These are phyloP conservation scores for Fomes fomentarius DNA, from an alignment of 1,284 basidiomycete species.

Conservation along the genomic window DNA sequence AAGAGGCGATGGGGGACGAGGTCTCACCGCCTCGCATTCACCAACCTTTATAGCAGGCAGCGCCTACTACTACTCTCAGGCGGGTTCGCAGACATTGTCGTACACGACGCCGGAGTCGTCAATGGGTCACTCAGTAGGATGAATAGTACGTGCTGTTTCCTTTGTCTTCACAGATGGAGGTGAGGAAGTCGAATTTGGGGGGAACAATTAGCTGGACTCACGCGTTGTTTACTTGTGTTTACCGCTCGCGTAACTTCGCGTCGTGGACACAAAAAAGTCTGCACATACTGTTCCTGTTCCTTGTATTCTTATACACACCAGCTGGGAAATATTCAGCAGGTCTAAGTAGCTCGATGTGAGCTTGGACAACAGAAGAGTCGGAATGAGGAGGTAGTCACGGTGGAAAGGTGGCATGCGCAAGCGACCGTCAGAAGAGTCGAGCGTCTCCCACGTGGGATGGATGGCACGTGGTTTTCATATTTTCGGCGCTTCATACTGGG, in stretches of 20 bases:
- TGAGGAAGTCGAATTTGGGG: constrained; percentile 1
- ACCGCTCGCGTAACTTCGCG: constrained; percentile 9
- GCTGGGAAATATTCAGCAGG: too few relatives aligned
- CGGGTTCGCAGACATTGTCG: constrained; percentile 27
- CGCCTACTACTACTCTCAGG: neutral
- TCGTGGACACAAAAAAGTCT: constrained; percentile 5
- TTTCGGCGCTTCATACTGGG: neutral
- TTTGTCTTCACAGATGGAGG: constrained; percentile 22
- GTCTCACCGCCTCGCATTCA: constrained; percentile 21
- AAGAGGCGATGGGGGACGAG: constrained; percentile 27
- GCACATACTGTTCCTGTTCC: too few relatives aligned
- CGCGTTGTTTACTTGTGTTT: constrained; percentile 24
- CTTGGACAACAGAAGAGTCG: too few relatives aligned
- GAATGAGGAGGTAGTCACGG: too few relatives aligned
- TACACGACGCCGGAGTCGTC: constrained; percentile 11
- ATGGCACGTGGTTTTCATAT: neutral
- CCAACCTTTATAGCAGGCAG: constrained; percentile 33
- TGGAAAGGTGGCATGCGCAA: too few relatives aligned
- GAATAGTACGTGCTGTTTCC: constrained; percentile 12
- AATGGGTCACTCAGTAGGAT: constrained; percentile 15
- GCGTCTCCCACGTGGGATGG: too few relatives aligned
- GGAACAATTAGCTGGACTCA: constrained; percentile 26
- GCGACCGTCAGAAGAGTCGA: too few relatives aligned
- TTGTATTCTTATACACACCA: too few relatives aligned
- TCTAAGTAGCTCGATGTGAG: too few relatives aligned